Evolutionary conservation across 768 basidiomycete genomes (phyloP), one percentile per base, ranked within the genome.

Genomic region (Gloeopeniophorella convolvens): DNA sequence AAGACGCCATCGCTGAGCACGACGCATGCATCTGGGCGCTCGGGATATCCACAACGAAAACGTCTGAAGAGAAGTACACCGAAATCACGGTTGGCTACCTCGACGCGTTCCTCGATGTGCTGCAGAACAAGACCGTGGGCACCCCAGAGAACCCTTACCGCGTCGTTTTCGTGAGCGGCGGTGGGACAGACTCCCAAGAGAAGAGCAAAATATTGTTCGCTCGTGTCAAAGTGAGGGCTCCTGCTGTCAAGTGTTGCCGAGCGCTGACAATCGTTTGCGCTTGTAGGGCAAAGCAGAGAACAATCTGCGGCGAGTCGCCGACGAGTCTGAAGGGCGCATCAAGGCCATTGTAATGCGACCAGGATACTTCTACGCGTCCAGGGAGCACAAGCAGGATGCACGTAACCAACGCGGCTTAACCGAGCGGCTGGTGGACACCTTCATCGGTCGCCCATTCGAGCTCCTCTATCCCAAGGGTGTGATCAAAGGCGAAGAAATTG

Each of bases 161-260:
- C n/a, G 58, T 63, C 57, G 51, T 60, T 23, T 59, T 53, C 42
- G 39, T 64, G 11, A 60, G 59, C 24, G 60, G 59, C 11, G 54
- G 59, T 34, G 59, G 59, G 5, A 60, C 62, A 5, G 51, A 55
- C 34, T 55, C 60, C 31, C 32, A 26, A 28, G 62, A 63, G 48
- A 56, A 56, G 24, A 48, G 57, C 21, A 28, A 45, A 16, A 26
- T 43, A 8, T 24, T 62, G 20, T 62, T 62, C 43, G 45, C 48
- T 8, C 48, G 51, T 18, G 56, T 60, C 36, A 62, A 62, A 45
- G 61, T 56, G 16, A 18, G 28, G 8, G 20, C 35, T 36, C 35
- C 20, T n/a, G n/a, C n/a, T n/a, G n/a, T n/a, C n/a, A n/a, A 20
- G 16, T 36, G 35, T 8, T 18, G 35, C 8, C 4, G 35, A n/a